These are phyloP conservation scores for Fagopyrum tataricum DNA, from an alignment of 148 eudicot species.

Conservation along the genomic window DNA sequence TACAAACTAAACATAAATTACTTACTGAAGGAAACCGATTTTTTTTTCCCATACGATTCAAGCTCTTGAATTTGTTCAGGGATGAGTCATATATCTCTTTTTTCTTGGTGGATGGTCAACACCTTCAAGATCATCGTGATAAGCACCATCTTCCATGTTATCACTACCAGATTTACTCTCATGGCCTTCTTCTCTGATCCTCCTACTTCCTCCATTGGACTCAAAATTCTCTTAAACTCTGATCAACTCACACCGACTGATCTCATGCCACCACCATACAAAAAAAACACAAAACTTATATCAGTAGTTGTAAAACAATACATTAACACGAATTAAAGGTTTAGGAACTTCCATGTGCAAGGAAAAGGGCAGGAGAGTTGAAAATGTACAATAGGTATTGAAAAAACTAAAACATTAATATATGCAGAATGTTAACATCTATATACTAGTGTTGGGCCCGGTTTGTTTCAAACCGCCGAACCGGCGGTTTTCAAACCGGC, in stretches of 20 bases:
- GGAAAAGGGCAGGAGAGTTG: slow-evolving; percentile 84
- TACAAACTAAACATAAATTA: too few relatives aligned
- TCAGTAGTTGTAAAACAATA: neutral
- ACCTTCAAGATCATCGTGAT: slow-evolving; percentile 5
- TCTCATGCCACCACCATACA: slow-evolving; percentile 2
- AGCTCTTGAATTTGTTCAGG: slow-evolving; percentile 76
- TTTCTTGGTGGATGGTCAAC: slow-evolving; percentile 2
- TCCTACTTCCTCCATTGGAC: slow-evolving; percentile 7
- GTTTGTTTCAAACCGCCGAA: too few relatives aligned
- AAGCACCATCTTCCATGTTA: neutral
- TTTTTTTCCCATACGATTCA: slow-evolving; percentile 64
- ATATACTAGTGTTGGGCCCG: too few relatives aligned
- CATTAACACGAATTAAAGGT: neutral
- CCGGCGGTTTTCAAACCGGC: too few relatives aligned
- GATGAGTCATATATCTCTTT: slow-evolving; percentile 55
- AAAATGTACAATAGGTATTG: too few relatives aligned
- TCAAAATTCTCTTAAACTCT: slow-evolving; percentile 10
- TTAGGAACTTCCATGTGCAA: slow-evolving; percentile 49
- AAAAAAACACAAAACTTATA: neutral
- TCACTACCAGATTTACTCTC: slow-evolving; percentile 16
- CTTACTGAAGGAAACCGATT: too few relatives aligned
- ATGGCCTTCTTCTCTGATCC: slow-evolving; percentile 13
- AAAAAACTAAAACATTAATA: too few relatives aligned
- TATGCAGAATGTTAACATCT: too few relatives aligned
- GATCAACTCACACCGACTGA: slow-evolving; percentile 11